Base-by-base conservation (phyloP, 345 rosid species). In the Eucalyptus caleyi region DNA sequence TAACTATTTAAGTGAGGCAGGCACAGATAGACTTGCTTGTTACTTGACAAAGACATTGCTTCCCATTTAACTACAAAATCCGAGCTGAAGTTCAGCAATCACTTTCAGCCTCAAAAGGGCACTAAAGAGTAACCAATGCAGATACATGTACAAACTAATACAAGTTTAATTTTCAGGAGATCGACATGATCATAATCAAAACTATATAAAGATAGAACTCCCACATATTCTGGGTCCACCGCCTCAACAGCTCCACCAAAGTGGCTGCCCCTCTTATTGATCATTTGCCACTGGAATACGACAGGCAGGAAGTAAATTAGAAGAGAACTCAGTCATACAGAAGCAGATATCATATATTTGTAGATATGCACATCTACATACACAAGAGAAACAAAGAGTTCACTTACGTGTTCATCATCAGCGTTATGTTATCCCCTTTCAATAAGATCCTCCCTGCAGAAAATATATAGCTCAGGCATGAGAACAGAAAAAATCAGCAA, bases 401-500 rank as follows among this genome's bases (percentile, higher is more conserved):
- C 82, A 88, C 94, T 95, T 94, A 97, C 96, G 97, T 91, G 94
- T 93, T 97, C 99, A 97, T 96, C 97, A 97, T 97, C 89, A 96
- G 94, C 45, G 99, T 95, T 86, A 97, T 97, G 93, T 96, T 97
- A 92, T 97, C 98, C 89, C 97, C 99, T 92, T 95, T 97, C 30
- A 97, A 97, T 88, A 97, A 92, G 89, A 97, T 96, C 94, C 99
- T 94, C 89, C 99, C 99, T 97, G 96, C 0, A 2, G 85, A 77
- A 77, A 77, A 77, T 77, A 77, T 21, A 77, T 40, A 40, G 85
- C 14, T 80, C n/a, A 90, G 47, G 32, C 49, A 53, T 37, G n/a
- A 47, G 34, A 88, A 87, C 32, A 26, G 87, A 32, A 44, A 11
- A 80, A 27, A 42, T 88, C n/a, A 87, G 90, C 50, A n/a, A 53